Base-by-base conservation (phyloP, 2,329 filamentous ascomycete genomes). In the Epichloe glyceriae region DNA sequence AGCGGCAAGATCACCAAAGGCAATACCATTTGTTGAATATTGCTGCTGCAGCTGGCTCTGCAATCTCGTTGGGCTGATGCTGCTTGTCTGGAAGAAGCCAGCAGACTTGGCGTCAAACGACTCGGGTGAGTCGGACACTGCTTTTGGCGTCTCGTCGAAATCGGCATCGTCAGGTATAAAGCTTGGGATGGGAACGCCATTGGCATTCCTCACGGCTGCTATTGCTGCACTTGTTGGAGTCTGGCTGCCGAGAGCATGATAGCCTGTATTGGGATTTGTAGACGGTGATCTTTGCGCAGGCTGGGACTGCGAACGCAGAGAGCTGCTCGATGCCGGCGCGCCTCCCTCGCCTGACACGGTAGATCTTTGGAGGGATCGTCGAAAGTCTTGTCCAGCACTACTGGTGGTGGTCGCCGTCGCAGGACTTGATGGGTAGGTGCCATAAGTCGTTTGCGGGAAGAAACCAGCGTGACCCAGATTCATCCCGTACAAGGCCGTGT, bases 231-330 rank as follows among this genome's bases (percentile, higher is more conserved):
- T 69, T 46, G 67, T 67, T 20, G 69, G 58, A 40, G 68, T 55
- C 56, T 69, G 66, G 49, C 57, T 59, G 11, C 59, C 60, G 19
- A 60, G 55, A 17, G 40, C 33, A 6, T 54, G 55, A 50, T 63
- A 64, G 4, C 56, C 57, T 11, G 56, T 49, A 1, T 55, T 48
- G 15, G 58, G 50, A 40, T 61, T 53, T 51, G 60, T 53, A 58
- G 69, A 54, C 45, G 64, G 58, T 56, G 70, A 67, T 33, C 78
- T 70, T 35, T 77, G 74, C 3, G 80, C 79, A 22, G 80, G 80
- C 60, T 83, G 80, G n/a, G 80, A 83, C 60, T 84, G 80, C 26
- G 80, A 84, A 55, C 80, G 73, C 54, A 81, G 62, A n/a, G 78
- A 70, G 56, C 79, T 77, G 50, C 70, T 76, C 26, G 77, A 70